phyloP scores from a whole-genome alignment of 2,329 filamentous ascomycete genomes.

The Microcyclospora tardicrescens region DNA sequence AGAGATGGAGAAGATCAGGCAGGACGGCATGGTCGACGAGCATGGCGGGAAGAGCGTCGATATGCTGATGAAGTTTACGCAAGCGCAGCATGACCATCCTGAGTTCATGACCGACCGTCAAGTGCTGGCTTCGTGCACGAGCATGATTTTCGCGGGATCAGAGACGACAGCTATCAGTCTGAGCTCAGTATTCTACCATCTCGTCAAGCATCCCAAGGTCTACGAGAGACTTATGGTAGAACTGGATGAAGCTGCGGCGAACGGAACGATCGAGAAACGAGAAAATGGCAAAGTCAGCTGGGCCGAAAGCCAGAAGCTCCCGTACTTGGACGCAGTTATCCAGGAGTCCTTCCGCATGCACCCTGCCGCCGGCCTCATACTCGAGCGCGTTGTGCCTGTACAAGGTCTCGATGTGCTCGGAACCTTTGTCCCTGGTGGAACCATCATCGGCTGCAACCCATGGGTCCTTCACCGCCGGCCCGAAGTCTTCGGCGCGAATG shows the following conservation, averaged over 20 bases:
- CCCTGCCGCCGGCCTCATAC: slow-evolving; percentile 57
- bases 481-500: slow-evolving; percentile 56
- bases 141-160: slow-evolving; percentile 59
- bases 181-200: slow-evolving; percentile 58
- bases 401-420: slow-evolving; percentile 52
- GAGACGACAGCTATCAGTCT: slow-evolving; percentile 71
- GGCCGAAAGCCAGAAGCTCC: slow-evolving; percentile 54
- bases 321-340: slow-evolving; percentile 64
- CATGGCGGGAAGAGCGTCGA: slow-evolving; percentile 37
- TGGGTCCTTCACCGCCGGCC: slow-evolving; percentile 60
- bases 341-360: slow-evolving; percentile 69
- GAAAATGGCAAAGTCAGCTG: slow-evolving; percentile 51
- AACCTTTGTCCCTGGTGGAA: slow-evolving; percentile 51
- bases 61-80: slow-evolving; percentile 59
- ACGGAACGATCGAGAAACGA: slow-evolving; percentile 34
- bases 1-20: slow-evolving; percentile 37
- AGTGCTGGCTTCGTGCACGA: slow-evolving; percentile 59
- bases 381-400: slow-evolving; percentile 60
- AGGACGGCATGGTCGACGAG: slow-evolving; percentile 25
- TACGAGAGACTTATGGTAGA: slow-evolving; percentile 47
- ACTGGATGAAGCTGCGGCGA: slow-evolving; percentile 45
- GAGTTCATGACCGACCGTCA: slow-evolving; percentile 59
- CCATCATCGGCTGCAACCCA: slow-evolving; percentile 60
- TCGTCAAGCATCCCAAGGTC: slow-evolving; percentile 49
- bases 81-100: slow-evolving; percentile 52